Base-by-base conservation (phyloP, 2,329 filamentous ascomycete species). In the Ophiostoma piceae region DNA sequence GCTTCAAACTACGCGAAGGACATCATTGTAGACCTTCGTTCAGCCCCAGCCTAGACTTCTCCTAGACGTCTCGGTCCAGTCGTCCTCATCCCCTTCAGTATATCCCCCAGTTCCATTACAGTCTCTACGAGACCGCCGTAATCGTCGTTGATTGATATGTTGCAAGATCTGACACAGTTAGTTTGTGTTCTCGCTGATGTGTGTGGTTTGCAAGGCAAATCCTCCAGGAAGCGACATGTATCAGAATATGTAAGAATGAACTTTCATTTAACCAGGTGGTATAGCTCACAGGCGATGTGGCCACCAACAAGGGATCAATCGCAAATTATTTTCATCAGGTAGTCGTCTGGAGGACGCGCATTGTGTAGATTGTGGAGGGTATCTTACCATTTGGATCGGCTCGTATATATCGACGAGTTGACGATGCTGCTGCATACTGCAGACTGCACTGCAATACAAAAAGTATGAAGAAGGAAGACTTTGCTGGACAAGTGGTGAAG, bases 181-280 rank as follows among this genome's bases (percentile, higher is more conserved):
- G 57, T 32, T 29, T 32, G 57, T 62, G 57, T 62, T 32, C 22
- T 62, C 57, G 51, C 51, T n/a, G 26, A 16, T 5, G 32, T 26
- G 16, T 29, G 26, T 60, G 7, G 5, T n/a, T 62, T 35, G 57
- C 57, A 32, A 12, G 6, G 47, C 11, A 16, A 32, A 57, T 54
- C 47, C 41, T 69, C 65, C 70, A 68, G 66, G 37, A 65, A 66
- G 16, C 35, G 66, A 67, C 69, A 60, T 29, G 67, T 94, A 22
- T 74, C 92, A 94, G 91, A 90, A 94, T 94, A 94, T 94, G 91
- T 94, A 94, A 94, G 91, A 92, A 73, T 85, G 85, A 80, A 92
- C 89, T 93, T 89, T 95, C 92, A 94, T 83, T 80, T 84, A 77
- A 80, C 84, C 82, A 82, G 78, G 81, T 84, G 89, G 88, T 92